Percentiles rank a stretch among this genome's conserved stretches.
Evolutionary conservation across 495 filamentous ascomycete genomes (phyloP).

Genomic region (Mycothermus thermophilus): DNA sequence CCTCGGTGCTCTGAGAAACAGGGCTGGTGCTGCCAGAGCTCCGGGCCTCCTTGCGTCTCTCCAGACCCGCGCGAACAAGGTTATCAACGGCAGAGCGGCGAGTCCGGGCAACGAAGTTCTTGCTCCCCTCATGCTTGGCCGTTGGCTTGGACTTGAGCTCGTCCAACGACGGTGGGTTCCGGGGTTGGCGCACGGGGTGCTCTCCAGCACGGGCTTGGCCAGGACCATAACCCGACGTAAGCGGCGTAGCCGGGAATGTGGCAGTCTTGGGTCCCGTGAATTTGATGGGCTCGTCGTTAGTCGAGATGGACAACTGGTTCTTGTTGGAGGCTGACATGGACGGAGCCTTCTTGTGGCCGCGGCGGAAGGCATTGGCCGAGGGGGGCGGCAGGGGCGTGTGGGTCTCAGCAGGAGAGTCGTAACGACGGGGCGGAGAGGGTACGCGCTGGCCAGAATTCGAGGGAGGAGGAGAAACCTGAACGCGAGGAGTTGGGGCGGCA

Average conservation of each 20-base stretch:
- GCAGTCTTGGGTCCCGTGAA: constrained; percentile 60
- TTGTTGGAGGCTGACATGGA: constrained; percentile 56
- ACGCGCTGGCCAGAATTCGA: constrained; percentile 37
- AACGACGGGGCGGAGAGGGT: constrained; percentile 56
- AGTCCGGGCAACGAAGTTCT: constrained; percentile 92
- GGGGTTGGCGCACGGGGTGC: constrained; percentile 86
- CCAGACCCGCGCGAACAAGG: constrained; percentile 77
- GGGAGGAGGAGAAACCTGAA: constrained; percentile 70
- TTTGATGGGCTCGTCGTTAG: constrained; percentile 40
- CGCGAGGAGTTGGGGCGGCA: constrained; percentile 37
- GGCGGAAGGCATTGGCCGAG: constrained; percentile 75
- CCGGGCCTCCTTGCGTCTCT: constrained; percentile 57
- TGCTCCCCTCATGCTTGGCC: constrained; percentile 88
- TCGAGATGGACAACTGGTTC: constrained; percentile 42
- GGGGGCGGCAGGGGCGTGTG: constrained; percentile 62
- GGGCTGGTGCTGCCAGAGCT: constrained; percentile 73
- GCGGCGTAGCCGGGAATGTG: constrained; percentile 65
- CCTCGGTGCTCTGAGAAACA: constrained; percentile 67
- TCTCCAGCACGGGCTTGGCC: constrained; percentile 87
- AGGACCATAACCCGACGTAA: constrained; percentile 73
- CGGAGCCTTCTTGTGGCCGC: constrained; percentile 81
- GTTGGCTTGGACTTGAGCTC: constrained; percentile 86
- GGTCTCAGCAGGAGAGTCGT: constrained; percentile 43
- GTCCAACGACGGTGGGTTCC: constrained; percentile 81
- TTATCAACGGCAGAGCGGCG: constrained; percentile 85